A percentile compares a stretch with the other conserved stretches of the same genome.
Evolutionary conservation across 2,329 filamentous ascomycete genomes (phyloP).

Genomic region (Ophiostoma montium): DNA sequence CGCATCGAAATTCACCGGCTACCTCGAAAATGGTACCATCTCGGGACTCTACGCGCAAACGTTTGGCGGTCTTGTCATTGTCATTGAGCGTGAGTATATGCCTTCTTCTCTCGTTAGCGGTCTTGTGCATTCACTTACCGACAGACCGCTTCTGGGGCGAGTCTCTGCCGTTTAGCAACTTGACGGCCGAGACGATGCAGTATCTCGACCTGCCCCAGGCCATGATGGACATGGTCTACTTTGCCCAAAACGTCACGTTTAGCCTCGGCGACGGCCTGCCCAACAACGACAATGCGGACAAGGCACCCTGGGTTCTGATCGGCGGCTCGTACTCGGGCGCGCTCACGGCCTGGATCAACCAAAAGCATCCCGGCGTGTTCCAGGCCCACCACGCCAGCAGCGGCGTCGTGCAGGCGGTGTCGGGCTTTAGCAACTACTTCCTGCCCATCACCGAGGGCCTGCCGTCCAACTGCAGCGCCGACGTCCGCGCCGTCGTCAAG

Average conservation of each 20-base stretch:
- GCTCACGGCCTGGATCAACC: constrained; percentile 37
- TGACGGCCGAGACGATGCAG: constrained; percentile 24
- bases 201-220: constrained; percentile 28
- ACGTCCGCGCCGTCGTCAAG: constrained; percentile 34
- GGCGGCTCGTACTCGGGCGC: constrained; percentile 44
- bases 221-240: constrained; percentile 26
- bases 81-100: constrained; percentile 20
- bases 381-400: constrained; percentile 44
- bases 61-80: constrained; percentile 24
- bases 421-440: constrained; percentile 42
- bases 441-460: constrained; percentile 37
- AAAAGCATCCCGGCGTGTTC: constrained; percentile 36
- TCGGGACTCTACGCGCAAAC: constrained; percentile 24
- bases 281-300: constrained; percentile 26
- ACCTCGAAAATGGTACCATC: constrained; percentile 21
- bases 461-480: constrained; percentile 40
- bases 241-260: constrained; percentile 25
- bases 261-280: constrained; percentile 22
- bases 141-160: constrained; percentile 27
- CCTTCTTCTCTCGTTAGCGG: background rate
- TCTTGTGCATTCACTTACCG: background rate
- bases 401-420: constrained; percentile 38
- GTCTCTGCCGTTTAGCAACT: constrained; percentile 22
- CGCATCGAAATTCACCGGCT: constrained; percentile 13
- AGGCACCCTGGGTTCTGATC: constrained; percentile 40